These are phyloP conservation scores for Rubroboletus satanas DNA, from an alignment of 768 basidiomycete genomes.

Conservation along the genomic window DNA sequence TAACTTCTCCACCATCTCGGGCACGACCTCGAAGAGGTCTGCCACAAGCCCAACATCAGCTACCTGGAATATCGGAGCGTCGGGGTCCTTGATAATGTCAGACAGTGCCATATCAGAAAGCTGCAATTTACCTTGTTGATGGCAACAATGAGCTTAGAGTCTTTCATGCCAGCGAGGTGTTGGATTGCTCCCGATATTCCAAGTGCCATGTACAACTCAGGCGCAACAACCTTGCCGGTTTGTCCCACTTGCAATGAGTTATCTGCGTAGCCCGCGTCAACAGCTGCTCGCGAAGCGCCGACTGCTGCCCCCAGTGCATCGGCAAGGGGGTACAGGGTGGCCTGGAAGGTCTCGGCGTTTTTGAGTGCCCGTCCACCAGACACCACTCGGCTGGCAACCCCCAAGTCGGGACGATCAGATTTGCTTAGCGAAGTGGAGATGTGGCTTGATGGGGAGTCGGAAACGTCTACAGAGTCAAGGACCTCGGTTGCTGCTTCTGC, in stretches of 20 bases:
- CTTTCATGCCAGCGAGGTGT: slow-evolving; percentile 99
- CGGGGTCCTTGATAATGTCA: slow-evolving; percentile 67
- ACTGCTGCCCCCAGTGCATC: slow-evolving; percentile 93
- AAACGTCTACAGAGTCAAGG: slow-evolving; percentile 60
- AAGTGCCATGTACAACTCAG: slow-evolving; percentile 91
- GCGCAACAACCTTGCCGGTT: slow-evolving; percentile 97
- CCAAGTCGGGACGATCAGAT: slow-evolving; percentile 91
- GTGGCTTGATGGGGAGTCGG: slow-evolving; percentile 52
- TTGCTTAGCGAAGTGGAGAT: slow-evolving; percentile 74
- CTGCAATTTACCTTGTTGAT: slow-evolving; percentile 76
- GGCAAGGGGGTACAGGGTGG: slow-evolving; percentile 84
- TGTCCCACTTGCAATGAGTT: slow-evolving; percentile 99
- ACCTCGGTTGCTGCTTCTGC: slow-evolving; percentile 56
- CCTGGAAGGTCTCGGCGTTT: slow-evolving; percentile 88
- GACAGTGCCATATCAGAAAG: background rate
- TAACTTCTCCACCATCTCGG: slow-evolving; percentile 85
- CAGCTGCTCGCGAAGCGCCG: slow-evolving; percentile 96
- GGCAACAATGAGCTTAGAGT: slow-evolving; percentile 96
- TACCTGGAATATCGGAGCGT: slow-evolving; percentile 98
- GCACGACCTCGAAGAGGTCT: slow-evolving; percentile 89
- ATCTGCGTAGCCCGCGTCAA: slow-evolving; percentile 97
- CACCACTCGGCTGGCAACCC: slow-evolving; percentile 81
- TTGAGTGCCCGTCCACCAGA: slow-evolving; percentile 96
- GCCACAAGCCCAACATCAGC: slow-evolving; percentile 94
- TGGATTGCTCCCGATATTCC: slow-evolving; percentile 99